Percentiles rank a stretch among this genome's conserved stretches.
phyloP scores from a whole-genome alignment of 495 filamentous ascomycete species.

The Penicillium antarcticum region DNA sequence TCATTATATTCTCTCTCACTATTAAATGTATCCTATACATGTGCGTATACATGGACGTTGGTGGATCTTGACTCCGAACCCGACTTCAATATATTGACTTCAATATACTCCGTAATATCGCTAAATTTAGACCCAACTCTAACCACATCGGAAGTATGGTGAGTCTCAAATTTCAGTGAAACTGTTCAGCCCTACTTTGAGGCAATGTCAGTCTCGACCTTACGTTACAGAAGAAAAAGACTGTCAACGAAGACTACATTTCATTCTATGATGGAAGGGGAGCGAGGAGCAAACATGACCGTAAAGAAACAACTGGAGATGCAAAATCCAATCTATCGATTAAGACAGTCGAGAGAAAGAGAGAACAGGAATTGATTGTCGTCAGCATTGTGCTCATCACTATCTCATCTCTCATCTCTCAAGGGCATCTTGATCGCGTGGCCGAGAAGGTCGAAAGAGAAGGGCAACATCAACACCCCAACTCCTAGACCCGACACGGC shows the following conservation, averaged over 20 bases:
- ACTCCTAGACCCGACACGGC: constrained; percentile 20
- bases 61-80: too few species aligned
- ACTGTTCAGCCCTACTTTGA: too few species aligned
- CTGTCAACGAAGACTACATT: constrained; percentile 26
- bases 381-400: constrained; percentile 12
- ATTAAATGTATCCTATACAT: too few species aligned
- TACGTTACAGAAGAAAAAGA: neutral
- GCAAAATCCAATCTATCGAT: constrained; percentile 7
- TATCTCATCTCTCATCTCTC: constrained; percentile 14
- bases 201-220: too few species aligned
- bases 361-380: constrained; percentile 11
- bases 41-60: too few species aligned
- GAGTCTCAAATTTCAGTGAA: too few species aligned
- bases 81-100: too few species aligned
- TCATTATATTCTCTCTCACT: too few species aligned
- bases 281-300: neutral
- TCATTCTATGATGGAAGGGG: constrained; percentile 19
- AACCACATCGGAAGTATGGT: too few species aligned
- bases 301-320: neutral
- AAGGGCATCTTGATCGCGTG: constrained; percentile 12
- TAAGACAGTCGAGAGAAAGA: constrained; percentile 1
- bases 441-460: constrained; percentile 5
- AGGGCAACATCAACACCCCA: constrained; percentile 20
- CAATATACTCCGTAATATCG: neutral
- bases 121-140: neutral